Base-by-base conservation (phyloP, 179 eudicot genomes). In the Nepenthes alata region DNA sequence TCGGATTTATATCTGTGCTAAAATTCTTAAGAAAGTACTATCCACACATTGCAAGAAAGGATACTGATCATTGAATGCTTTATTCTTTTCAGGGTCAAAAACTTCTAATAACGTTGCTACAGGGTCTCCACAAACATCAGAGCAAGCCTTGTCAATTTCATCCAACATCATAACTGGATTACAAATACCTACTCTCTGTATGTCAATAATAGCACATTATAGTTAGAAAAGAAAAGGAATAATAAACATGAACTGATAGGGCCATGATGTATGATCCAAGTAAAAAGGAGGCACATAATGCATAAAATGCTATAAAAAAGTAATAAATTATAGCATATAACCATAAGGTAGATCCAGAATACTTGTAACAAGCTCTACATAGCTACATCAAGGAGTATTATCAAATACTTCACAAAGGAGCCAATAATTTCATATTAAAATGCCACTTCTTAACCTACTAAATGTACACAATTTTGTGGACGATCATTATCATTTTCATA, bases 141-240 rank as follows among this genome's bases (percentile, higher is more conserved):
- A 83, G 53, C 98, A 93, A 41, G 95, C 89, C 73, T 93, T 93
- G 78, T 93, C 98, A 77, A 93, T 82, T 87, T 93, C 98, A 76
- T 93, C 98, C 73, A 93, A 76, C 67, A 93, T 81, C 98, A 93
- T 87, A 64, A 93, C 98, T 13, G 98, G 98, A 76, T 93, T 93
- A 80, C 83, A 74, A 48, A 93, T 90, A 54, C 83, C 93, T 60
- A 85, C 98, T 81, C 75, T 87, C 97, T 93, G 69, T 49, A 81
- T 70, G 53, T 65, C 59, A 70, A 67, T 45, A 68, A 51, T 53
- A 55, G 49, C 54, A 53, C 44, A 41, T 4, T 2, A 41, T 41
- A n/a, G 25, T 25, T 1, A 25, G 25, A 25, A 11, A 50, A 55
- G 39, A 34, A 50, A 6, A 50, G 36, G 1, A 11, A 5, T 49